A percentile compares a stretch with the other conserved stretches of the same genome.
Conservation (phyloP, 305 asterid genomes). For the Rubia peregrina region DNA sequence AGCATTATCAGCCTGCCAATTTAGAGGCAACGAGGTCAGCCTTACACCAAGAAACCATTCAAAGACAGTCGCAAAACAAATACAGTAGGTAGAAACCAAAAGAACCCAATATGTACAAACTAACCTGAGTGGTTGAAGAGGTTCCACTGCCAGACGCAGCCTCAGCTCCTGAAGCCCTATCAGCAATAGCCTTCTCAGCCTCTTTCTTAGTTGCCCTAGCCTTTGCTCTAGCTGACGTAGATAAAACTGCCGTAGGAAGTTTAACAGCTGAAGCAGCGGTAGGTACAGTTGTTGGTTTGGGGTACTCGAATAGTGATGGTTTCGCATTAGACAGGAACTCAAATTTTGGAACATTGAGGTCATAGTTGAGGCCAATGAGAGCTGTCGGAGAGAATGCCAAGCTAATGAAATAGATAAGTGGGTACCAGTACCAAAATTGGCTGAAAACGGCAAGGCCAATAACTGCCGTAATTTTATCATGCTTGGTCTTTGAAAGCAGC, state of each 20-base stretch:
- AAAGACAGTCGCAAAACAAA: neutral
- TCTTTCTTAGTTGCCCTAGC: conserved; percentile 86
- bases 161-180: conserved; percentile 44
- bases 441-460: conserved; percentile 97
- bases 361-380: conserved; percentile 76
- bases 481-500: conserved; percentile 79
- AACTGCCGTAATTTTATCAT: conserved; percentile 83
- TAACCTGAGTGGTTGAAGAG: conserved; percentile 79
- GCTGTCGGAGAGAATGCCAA: conserved; percentile 96
- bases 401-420: conserved; percentile 85
- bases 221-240: conserved; percentile 89
- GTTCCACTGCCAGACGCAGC: conserved; percentile 30
- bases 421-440: conserved; percentile 99
- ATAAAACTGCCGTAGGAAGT: conserved; percentile 87
- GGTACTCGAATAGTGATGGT: conserved; percentile 90
- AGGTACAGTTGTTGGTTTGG: conserved; percentile 80
- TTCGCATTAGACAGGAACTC: conserved; percentile 91
- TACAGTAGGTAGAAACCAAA: neutral
- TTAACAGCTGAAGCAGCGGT: conserved; percentile 76
- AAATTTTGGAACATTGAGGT: conserved; percentile 85
- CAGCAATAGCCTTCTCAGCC: conserved; percentile 59
- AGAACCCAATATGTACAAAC: neutral
- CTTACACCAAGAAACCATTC: neutral
- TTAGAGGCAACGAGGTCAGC: neutral
- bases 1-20: conserved; percentile 56